Evolutionary conservation across 1,284 basidiomycete genomes (phyloP).

Genomic region (Apiotrichum mycotoxinovorans): DNA sequence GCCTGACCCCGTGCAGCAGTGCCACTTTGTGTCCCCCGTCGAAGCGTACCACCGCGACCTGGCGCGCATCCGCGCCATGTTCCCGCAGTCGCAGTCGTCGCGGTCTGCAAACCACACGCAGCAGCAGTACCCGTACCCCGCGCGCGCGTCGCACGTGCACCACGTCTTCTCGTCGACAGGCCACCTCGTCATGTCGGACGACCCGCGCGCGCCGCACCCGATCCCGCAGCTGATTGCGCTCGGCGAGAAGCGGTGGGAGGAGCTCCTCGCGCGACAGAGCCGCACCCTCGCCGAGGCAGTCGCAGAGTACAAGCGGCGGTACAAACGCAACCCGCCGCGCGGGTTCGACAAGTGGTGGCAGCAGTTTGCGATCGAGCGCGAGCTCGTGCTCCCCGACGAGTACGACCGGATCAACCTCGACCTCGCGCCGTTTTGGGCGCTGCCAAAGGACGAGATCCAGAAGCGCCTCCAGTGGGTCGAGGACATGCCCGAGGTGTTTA

Average conservation of each 20-base stretch:
- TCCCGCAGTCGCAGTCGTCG: conserved; percentile 2
- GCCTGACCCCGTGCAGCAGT: conserved; percentile 7
- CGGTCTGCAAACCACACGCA: conserved; percentile 4
- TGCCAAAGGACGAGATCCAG: conserved; percentile 68
- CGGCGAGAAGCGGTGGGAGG: conserved; percentile 66
- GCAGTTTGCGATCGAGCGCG: conserved; percentile 65
- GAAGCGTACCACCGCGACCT: conserved; percentile 44
- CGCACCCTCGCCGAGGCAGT: conserved; percentile 68
- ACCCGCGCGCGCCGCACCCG: conserved; percentile 58
- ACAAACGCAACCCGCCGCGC: conserved; percentile 70
- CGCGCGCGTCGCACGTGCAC: conserved; percentile 3
- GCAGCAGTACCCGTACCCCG: not conserved
- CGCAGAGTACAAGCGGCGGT: conserved; percentile 69
- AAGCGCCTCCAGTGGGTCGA: conserved; percentile 59
- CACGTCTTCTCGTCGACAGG: conserved; percentile 43
- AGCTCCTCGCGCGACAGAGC: conserved; percentile 67
- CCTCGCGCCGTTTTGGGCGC: conserved; percentile 71
- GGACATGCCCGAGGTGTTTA: conserved; percentile 43
- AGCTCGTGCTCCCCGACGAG: conserved; percentile 79
- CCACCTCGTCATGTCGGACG: conserved; percentile 39
- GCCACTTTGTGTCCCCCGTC: conserved; percentile 40
- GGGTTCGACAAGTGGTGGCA: conserved; percentile 87
- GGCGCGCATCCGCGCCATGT: conserved; percentile 24
- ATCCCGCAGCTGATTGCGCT: conserved; percentile 72
- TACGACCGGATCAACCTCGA: conserved; percentile 77